Evolutionary conservation across 164 flowering plant genomes (phyloP).

Genomic region (Nelumbo lutea): DNA sequence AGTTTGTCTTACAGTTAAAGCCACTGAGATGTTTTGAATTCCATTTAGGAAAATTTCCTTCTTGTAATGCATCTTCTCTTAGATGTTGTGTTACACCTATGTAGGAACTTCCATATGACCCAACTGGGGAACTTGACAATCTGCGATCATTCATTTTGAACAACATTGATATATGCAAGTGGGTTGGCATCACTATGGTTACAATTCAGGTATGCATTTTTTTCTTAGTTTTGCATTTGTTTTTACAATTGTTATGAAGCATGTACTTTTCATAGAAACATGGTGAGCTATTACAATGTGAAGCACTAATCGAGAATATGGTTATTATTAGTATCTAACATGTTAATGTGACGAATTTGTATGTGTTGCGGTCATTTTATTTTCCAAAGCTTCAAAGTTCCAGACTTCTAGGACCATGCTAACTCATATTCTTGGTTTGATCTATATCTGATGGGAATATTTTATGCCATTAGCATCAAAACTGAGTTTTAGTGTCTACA

Average conservation of each 20-base stretch:
- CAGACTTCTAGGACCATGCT: too few species aligned
- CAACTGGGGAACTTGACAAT: conserved; percentile 72
- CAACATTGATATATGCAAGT: conserved; percentile 53
- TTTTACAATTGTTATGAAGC: neutral
- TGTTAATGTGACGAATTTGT: too few species aligned
- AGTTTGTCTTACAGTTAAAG: neutral
- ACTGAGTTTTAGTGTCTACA: too few species aligned
- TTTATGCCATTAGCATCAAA: too few species aligned
- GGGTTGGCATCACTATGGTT: conserved; percentile 65
- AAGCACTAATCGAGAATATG: too few species aligned
- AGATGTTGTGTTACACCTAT: conserved; percentile 4
- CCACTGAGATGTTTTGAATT: neutral
- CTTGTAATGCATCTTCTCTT: neutral
- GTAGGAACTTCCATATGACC: conserved; percentile 78
- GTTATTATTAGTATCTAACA: too few species aligned
- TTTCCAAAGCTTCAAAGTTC: too few species aligned
- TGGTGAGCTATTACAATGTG: too few species aligned
- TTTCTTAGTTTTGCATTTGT: neutral
- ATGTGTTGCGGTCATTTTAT: too few species aligned
- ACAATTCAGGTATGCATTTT: conserved; percentile 47
- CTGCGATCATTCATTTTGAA: conserved; percentile 47
- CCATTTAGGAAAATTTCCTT: neutral
- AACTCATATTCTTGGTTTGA: too few species aligned
- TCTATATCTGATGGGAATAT: too few species aligned
- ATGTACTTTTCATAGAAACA: too few species aligned